Conservation (phyloP, 768 basidiomycete species). For the Tulasnella sp. region DNA sequence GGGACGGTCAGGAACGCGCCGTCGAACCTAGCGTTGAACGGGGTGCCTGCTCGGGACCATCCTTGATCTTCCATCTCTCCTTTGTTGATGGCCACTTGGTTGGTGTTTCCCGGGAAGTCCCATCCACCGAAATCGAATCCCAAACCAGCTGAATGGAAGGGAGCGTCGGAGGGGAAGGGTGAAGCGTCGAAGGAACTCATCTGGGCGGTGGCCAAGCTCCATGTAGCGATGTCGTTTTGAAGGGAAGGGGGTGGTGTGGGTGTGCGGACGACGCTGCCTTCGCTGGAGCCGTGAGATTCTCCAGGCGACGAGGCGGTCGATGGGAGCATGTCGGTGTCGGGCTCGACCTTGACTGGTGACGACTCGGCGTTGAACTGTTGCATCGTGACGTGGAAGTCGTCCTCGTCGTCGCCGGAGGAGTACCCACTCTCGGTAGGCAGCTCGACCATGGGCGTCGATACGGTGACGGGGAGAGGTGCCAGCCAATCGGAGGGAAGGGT, state of each 20-base stretch:
- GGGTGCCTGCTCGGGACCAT: constrained; percentile 22
- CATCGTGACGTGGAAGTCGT: constrained; percentile 35
- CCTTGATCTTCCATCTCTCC: constrained; percentile 26
- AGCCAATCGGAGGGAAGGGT: neutral
- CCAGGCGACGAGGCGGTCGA: constrained; percentile 17
- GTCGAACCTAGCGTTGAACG: constrained; percentile 7
- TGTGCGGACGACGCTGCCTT: constrained; percentile 27
- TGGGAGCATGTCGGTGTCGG: constrained; percentile 10
- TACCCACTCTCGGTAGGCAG: neutral
- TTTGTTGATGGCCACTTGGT: constrained; percentile 8
- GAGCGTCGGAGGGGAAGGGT: constrained; percentile 4
- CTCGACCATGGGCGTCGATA: neutral
- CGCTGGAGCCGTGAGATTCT: constrained; percentile 24
- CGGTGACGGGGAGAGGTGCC: constrained; percentile 1
- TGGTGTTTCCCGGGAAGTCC: neutral
- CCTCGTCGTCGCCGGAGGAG: constrained; percentile 32
- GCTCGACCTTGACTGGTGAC: constrained; percentile 29
- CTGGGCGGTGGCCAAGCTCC: constrained; percentile 6
- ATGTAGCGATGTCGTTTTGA: constrained; percentile 17
- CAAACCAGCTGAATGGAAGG: constrained; percentile 25
- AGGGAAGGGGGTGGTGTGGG: constrained; percentile 27
- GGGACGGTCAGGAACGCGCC: constrained; percentile 14
- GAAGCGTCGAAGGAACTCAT: neutral
- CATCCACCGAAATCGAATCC: constrained; percentile 16
- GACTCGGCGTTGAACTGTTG: constrained; percentile 24